These are phyloP conservation scores for Colletotrichum tropicale DNA, from an alignment of 2,329 filamentous ascomycete species.

Conservation along the genomic window DNA sequence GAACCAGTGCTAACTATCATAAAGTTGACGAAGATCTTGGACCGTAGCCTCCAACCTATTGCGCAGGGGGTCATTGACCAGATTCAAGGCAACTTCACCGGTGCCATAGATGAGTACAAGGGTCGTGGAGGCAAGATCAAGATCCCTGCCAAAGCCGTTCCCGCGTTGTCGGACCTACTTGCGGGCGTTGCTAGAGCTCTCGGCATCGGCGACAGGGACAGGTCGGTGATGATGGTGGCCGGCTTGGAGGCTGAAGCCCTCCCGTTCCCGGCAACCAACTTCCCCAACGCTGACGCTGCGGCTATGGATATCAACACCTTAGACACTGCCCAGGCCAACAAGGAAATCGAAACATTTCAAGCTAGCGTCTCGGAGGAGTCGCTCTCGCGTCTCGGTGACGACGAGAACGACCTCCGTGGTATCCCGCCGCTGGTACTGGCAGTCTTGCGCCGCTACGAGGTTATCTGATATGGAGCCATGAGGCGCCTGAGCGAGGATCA, in stretches of 20 bases:
- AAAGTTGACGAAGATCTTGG: conserved; percentile 1
- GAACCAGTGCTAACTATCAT: not conserved
- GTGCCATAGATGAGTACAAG: not conserved
- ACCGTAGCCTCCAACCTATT: not conserved
- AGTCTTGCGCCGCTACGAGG: not conserved
- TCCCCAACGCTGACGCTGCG: not conserved
- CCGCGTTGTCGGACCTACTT: not conserved
- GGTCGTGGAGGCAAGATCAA: conserved; percentile 16
- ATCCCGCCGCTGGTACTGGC: conserved; percentile 2
- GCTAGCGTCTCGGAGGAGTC: not conserved
- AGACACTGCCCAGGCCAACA: not conserved
- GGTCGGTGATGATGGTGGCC: not conserved
- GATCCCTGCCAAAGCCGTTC: conserved; percentile 11
- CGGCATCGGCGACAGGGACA: not conserved
- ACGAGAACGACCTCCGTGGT: conserved; percentile 11
- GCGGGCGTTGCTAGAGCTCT: conserved; percentile 4
- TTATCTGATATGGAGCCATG: not conserved
- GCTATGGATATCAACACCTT: not conserved
- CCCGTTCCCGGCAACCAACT: not conserved
- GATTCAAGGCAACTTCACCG: not conserved
- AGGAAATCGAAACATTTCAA: not conserved
- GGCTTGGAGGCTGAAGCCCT: not conserved
- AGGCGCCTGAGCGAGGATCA: not conserved
- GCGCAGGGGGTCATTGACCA: not conserved
- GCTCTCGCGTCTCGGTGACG: not conserved